These are phyloP conservation scores for Trametes sp. DNA, from an alignment of 1,284 basidiomycete genomes.

Conservation along the genomic window DNA sequence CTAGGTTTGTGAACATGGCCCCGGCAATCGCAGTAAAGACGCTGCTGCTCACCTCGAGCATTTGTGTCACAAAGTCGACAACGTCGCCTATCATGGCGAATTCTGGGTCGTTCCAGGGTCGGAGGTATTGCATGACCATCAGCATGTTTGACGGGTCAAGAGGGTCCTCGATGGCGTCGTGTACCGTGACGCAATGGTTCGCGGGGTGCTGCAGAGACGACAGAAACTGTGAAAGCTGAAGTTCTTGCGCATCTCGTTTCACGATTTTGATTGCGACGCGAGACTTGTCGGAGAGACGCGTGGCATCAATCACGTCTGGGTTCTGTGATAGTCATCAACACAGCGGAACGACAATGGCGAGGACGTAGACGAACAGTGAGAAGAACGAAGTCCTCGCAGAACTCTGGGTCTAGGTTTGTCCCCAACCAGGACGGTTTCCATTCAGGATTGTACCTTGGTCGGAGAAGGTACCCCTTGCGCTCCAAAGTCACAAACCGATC, in stretches of 20 bases:
- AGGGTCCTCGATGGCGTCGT: conserved; percentile 31
- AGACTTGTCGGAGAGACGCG: conserved; percentile 17
- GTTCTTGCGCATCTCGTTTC: conserved; percentile 9
- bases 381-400: conserved; percentile 20
- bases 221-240: conserved; percentile 21
- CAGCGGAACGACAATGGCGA: neutral
- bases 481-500: neutral
- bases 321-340: too few species aligned
- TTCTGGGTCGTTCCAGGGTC: conserved; percentile 32
- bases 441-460: neutral
- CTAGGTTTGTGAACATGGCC: conserved; percentile 20
- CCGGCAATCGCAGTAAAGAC: neutral
- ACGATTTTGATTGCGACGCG: conserved; percentile 35
- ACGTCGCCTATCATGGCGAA: conserved; percentile 36
- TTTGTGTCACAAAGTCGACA: conserved; percentile 37
- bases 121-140: conserved; percentile 39
- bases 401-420: conserved; percentile 8
- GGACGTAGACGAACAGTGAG: neutral
- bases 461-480: conserved; percentile 1
- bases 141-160: conserved; percentile 13
- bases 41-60: too few species aligned
- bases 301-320: conserved; percentile 34
- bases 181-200: conserved; percentile 31
- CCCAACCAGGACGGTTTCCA: conserved; percentile 16
- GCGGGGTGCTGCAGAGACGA: conserved; percentile 1